Evolutionary conservation across 2,329 filamentous ascomycete genomes (phyloP), one percentile per base, ranked within the genome.

Genomic region (Orbilia javanica): DNA sequence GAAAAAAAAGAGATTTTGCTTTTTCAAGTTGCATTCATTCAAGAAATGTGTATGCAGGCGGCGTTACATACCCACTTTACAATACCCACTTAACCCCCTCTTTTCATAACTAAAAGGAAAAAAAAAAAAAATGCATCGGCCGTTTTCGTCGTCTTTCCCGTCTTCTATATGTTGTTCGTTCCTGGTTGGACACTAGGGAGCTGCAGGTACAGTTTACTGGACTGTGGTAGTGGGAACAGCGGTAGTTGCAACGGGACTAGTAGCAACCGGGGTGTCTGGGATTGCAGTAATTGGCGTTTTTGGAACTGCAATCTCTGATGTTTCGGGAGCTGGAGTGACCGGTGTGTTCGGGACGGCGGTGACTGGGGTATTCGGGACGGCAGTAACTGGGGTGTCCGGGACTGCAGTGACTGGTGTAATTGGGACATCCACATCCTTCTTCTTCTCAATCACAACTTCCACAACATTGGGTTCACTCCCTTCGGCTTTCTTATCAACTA

Each of bases 401-500:
- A 44, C 7, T 10, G 29, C 29, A 8, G 53, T 42, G 27, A 57
- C 52, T 25, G 52, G 52, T 22, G 52, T 57, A 11, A 8, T 15
- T n/a, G 52, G 52, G 10, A 57, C 29, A 5, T 44, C n/a, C 42
- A 44, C 52, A 2, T 57, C 55, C 34, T 60, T 22, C 20, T 39
- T 60, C 34, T 42, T 39, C 34, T 29, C 48, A 34, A 52, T 7
- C 31, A 48, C 48, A 1, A 65, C 57, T 10, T 57, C 68, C 11
- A 34, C 57, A 53, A 67, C 20, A 22, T 52, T 74, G 15, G 29
- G 20, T 27, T 42, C 50, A 10, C 8, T 4, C 10, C 15, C 25
- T 66, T 66, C 39, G 25, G 29, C 31, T 13, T 72, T 63, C 36
- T 39, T 57, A 25, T 74, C 63, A 15, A 67, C 50, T 6, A 53